A percentile compares a stretch with the other conserved stretches of the same genome.
Conservation (phyloP, 305 asterid species). For the Solanum hybrid region DNA sequence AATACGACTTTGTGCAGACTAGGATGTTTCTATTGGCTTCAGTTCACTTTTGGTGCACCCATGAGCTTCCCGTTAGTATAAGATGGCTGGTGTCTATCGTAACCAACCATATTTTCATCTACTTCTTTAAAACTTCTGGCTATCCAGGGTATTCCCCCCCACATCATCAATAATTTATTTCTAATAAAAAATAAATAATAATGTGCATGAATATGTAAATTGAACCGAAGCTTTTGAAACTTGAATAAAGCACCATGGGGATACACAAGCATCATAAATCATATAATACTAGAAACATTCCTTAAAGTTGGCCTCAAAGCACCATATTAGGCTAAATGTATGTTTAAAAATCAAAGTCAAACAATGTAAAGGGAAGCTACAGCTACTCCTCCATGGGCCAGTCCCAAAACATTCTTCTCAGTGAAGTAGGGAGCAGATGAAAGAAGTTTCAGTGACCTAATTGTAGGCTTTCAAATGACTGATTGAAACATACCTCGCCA, state of each 20-base stretch:
- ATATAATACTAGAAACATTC: neutral
- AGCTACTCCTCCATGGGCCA: neutral
- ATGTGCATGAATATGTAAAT: neutral
- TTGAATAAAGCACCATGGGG: neutral
- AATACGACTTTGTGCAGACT: neutral
- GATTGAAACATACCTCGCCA: conserved; percentile 73
- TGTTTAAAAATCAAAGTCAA: neutral
- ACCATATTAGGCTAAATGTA: neutral
- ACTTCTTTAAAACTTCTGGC: neutral
- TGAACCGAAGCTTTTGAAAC: neutral
- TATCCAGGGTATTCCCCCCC: neutral
- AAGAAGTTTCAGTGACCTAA: conserved; percentile 9
- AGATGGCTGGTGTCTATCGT: neutral
- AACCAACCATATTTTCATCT: neutral
- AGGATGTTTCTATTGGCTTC: neutral
- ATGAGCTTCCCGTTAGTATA: neutral
- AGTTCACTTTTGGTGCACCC: neutral
- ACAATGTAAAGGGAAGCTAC: neutral
- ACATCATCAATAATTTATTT: neutral
- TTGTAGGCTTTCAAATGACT: neutral
- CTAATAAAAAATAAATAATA: neutral
- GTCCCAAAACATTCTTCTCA: neutral
- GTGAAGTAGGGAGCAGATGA: neutral
- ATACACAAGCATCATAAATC: neutral
- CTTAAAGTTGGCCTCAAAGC: neutral